phyloP scores from a whole-genome alignment of 176 grass and related monocot species.

The Carex pumila region DNA sequence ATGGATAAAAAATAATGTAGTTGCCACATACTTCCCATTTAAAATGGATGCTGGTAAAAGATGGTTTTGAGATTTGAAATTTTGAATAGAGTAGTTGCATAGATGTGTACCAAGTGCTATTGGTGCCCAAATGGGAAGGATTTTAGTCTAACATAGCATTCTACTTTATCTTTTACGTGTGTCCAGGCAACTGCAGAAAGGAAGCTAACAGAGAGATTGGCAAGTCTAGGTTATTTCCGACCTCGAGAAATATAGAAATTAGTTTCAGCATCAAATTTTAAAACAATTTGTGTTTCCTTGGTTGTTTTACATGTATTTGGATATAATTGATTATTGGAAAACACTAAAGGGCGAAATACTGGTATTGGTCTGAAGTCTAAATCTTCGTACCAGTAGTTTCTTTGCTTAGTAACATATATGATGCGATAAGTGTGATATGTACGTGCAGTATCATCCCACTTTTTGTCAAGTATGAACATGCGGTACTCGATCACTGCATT shows the following conservation, averaged over 20 bases:
- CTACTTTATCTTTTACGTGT: not conserved
- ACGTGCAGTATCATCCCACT: no score
- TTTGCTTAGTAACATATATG: not conserved
- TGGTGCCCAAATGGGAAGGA: not conserved
- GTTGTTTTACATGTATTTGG: not conserved
- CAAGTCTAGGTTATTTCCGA: constrained; percentile 52
- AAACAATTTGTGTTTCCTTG: not conserved
- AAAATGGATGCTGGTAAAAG: not conserved
- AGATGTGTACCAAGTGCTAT: not conserved
- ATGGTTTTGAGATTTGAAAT: not conserved
- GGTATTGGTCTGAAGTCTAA: not conserved
- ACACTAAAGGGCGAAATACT: not conserved
- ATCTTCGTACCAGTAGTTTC: not conserved
- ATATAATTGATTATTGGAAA: not conserved
- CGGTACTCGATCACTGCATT: no score
- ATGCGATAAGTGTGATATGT: not conserved
- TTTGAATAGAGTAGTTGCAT: not conserved
- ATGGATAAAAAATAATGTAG: not conserved
- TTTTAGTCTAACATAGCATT: not conserved
- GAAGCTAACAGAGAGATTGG: constrained; percentile 74
- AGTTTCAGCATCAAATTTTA: not conserved
- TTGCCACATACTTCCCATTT: not conserved
- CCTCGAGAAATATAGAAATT: not conserved
- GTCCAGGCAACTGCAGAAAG: constrained; percentile 72
- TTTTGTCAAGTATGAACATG: no score